Conservation (phyloP, 305 asterid genomes). For the Plantago coronopus region DNA sequence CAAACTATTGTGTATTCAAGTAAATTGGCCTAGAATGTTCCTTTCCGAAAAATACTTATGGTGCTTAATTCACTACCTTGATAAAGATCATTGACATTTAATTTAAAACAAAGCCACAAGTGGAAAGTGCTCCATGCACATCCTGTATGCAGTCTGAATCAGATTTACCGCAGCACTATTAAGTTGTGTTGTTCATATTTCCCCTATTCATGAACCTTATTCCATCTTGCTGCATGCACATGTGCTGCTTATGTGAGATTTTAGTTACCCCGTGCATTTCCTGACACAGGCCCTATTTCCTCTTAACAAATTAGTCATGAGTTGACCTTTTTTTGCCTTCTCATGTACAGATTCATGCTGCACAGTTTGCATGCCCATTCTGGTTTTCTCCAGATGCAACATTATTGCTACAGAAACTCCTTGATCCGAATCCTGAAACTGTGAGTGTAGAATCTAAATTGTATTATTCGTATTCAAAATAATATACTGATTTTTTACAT, state of each 20-base stretch:
- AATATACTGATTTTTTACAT: too few species aligned
- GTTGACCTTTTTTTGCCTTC: conserved; percentile 18
- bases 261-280: conserved; percentile 4
- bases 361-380: conserved; percentile 75
- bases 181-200: conserved; percentile 7
- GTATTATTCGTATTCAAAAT: too few species aligned
- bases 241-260: conserved; percentile 13
- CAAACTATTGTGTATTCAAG: conserved; percentile 1
- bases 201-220: conserved; percentile 5
- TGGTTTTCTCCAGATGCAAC: conserved; percentile 80
- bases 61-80: too few species aligned
- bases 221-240: conserved; percentile 13
- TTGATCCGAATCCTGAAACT: conserved; percentile 78
- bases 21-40: conserved; percentile 2
- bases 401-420: conserved; percentile 65
- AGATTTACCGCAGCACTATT: conserved; percentile 1
- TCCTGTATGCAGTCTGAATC: background rate
- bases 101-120: background rate
- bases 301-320: conserved; percentile 13
- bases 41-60: too few species aligned
- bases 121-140: conserved; percentile 9
- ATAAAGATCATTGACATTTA: too few species aligned
- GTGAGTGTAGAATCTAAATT: conserved; percentile 43
- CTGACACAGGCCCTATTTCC: conserved; percentile 10
- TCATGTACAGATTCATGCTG: conserved; percentile 65